Percentiles rank a stretch among this genome's conserved stretches.
These are phyloP conservation scores for Candida maesae DNA, from an alignment of 805 yeast species.

Conservation along the genomic window DNA sequence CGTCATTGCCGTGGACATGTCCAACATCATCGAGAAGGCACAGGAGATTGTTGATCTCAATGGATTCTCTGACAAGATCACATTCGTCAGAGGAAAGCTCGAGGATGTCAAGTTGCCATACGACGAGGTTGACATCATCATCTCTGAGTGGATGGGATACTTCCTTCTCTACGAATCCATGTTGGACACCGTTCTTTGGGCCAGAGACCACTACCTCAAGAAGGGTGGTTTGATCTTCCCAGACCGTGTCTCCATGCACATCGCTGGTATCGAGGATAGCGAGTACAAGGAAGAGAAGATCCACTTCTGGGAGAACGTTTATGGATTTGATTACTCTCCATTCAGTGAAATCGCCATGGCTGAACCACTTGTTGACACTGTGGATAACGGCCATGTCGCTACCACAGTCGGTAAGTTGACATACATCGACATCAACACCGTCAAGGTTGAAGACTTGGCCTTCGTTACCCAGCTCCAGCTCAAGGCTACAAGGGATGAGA, in stretches of 20 bases:
- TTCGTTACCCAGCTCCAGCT: slow-evolving; percentile 69
- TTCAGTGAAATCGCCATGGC: slow-evolving; percentile 81
- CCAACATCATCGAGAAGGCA: slow-evolving; percentile 96
- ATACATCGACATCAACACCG: slow-evolving; percentile 87
- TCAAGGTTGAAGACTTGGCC: slow-evolving; percentile 74
- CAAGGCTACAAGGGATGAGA: slow-evolving; percentile 72
- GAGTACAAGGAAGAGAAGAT: slow-evolving; percentile 89
- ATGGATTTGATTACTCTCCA: slow-evolving; percentile 94
- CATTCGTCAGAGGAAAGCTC: slow-evolving; percentile 85
- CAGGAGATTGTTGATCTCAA: slow-evolving; percentile 77
- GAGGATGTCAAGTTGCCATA: slow-evolving; percentile 90
- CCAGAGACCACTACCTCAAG: slow-evolving; percentile 81
- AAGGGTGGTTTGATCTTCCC: slow-evolving; percentile 91
- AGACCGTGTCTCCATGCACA: slow-evolving; percentile 83
- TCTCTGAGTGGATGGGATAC: slow-evolving; percentile 99
- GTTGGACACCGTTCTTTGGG: slow-evolving; percentile 93
- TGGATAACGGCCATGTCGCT: slow-evolving; percentile 68
- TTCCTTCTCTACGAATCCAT: slow-evolving; percentile 93
- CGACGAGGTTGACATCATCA: slow-evolving; percentile 87
- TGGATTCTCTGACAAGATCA: slow-evolving; percentile 82
- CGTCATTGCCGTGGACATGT: slow-evolving; percentile 96
- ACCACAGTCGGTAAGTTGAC: slow-evolving; percentile 71
- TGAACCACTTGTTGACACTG: slow-evolving; percentile 96
- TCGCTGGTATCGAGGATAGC: slow-evolving; percentile 92
- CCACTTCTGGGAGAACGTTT: slow-evolving; percentile 93